A percentile compares a stretch with the other conserved stretches of the same genome.
phyloP scores from a whole-genome alignment of 1,284 basidiomycete genomes.

The Cerrena zonata region DNA sequence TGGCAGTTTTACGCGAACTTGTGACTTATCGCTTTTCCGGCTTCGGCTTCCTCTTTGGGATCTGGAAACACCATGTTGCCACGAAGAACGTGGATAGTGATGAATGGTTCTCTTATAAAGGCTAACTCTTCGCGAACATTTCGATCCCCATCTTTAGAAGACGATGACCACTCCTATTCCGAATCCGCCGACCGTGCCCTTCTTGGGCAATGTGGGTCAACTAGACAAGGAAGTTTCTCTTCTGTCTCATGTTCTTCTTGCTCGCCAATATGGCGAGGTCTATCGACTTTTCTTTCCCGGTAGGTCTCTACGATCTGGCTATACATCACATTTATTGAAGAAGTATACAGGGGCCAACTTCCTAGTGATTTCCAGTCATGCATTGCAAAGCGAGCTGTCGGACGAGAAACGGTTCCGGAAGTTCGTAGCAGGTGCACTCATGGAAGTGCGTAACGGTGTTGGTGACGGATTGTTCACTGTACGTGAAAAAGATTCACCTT shows the following conservation, averaged over 20 bases:
- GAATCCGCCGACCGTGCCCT: constrained; percentile 37
- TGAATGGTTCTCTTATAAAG: no score
- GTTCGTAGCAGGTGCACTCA: constrained; percentile 27
- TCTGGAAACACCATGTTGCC: no score
- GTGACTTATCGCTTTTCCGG: no score
- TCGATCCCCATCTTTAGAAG: no score
- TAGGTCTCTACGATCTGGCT: constrained; percentile 13
- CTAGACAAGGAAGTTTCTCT: constrained; percentile 37
- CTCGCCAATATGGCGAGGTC: constrained; percentile 42
- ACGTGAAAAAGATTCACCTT: neutral
- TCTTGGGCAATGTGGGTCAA: constrained; percentile 39
- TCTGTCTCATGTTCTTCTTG: constrained; percentile 34
- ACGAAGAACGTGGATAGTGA: no score
- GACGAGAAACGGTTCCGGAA: constrained; percentile 45
- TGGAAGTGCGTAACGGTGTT: constrained; percentile 36
- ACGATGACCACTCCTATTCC: constrained; percentile 30
- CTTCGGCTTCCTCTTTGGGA: no score
- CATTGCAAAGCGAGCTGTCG: constrained; percentile 37
- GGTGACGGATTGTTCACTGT: constrained; percentile 42
- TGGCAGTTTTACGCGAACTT: no score
- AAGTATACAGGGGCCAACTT: constrained; percentile 24
- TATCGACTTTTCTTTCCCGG: constrained; percentile 38
- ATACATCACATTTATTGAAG: neutral
- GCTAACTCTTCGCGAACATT: no score
- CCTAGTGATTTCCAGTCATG: constrained; percentile 31